Conservation (phyloP, 768 basidiomycete species). For the Phlebiopsis gigantea region DNA sequence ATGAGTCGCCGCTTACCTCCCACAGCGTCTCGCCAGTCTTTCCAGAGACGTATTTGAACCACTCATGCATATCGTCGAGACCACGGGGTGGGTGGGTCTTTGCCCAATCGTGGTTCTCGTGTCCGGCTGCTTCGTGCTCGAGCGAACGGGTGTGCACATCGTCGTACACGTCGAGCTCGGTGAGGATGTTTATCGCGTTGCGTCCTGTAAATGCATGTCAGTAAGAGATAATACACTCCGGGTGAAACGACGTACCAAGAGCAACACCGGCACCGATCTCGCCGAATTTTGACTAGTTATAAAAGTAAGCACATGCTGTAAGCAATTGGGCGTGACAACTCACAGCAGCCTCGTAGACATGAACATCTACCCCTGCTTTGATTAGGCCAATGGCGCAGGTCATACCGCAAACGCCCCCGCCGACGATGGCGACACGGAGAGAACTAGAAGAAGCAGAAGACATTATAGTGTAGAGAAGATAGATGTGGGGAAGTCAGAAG, state of each 20-base stretch:
- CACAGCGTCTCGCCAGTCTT: not conserved
- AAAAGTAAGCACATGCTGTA: not conserved
- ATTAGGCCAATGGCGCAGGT: conserved; percentile 3
- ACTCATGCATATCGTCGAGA: not conserved
- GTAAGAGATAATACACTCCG: not conserved
- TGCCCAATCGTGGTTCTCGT: not conserved
- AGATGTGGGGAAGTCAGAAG: no score
- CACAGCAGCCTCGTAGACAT: conserved; percentile 9
- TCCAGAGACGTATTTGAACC: conserved; percentile 2
- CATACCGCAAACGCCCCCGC: conserved; percentile 6
- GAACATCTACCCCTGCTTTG: not conserved
- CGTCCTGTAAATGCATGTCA: not conserved
- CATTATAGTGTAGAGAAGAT: no score
- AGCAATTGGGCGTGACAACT: not conserved
- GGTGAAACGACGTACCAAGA: conserved; percentile 1
- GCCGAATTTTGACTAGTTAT: conserved; percentile 5
- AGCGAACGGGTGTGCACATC: not conserved
- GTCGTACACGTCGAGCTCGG: not conserved
- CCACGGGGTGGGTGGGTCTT: not conserved
- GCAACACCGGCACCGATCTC: conserved; percentile 10
- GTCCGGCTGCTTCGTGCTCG: not conserved
- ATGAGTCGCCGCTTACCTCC: not conserved
- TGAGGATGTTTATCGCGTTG: conserved; percentile 5
- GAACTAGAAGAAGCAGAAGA: no score
- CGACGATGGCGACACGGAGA: conserved; percentile 6